Conservation (phyloP, 192 early-diverging fungal species). For the Coemansia sp. region DNA sequence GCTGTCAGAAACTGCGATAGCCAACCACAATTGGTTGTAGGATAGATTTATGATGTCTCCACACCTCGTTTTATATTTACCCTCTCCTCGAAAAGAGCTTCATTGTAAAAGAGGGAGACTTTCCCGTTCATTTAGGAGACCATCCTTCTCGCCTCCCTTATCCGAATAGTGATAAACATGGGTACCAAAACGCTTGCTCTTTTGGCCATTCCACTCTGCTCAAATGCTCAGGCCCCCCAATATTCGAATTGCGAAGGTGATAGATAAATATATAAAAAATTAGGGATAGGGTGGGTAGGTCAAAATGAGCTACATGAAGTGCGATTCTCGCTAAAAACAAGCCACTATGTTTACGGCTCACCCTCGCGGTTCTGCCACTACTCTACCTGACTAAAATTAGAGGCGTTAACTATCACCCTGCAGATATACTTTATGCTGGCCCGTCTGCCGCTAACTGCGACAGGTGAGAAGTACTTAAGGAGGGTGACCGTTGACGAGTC, state of each 20-base stretch:
- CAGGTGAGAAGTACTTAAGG: background rate
- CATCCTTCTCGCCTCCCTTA: background rate
- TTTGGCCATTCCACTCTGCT: background rate
- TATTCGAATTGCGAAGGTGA: background rate
- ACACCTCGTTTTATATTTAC: background rate
- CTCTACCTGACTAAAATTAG: background rate
- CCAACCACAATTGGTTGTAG: background rate
- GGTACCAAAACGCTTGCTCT: too few relatives aligned
- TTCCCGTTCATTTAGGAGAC: background rate
- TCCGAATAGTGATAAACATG: background rate
- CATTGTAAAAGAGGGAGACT: background rate
- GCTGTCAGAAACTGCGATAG: background rate
- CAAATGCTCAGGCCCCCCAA: background rate
- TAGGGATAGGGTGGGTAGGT: background rate
- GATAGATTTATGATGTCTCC: background rate
- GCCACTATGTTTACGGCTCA: background rate
- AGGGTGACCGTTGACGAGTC: background rate
- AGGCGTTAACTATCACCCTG: background rate
- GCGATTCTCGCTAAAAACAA: background rate
- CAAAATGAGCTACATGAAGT: background rate
- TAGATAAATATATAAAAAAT: background rate
- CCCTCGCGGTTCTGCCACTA: background rate
- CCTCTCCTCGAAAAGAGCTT: background rate
- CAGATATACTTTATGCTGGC: background rate
- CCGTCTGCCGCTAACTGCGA: background rate